These are phyloP conservation scores for Bruguiera parviflora DNA, from an alignment of 345 rosid genomes.

Conservation along the genomic window DNA sequence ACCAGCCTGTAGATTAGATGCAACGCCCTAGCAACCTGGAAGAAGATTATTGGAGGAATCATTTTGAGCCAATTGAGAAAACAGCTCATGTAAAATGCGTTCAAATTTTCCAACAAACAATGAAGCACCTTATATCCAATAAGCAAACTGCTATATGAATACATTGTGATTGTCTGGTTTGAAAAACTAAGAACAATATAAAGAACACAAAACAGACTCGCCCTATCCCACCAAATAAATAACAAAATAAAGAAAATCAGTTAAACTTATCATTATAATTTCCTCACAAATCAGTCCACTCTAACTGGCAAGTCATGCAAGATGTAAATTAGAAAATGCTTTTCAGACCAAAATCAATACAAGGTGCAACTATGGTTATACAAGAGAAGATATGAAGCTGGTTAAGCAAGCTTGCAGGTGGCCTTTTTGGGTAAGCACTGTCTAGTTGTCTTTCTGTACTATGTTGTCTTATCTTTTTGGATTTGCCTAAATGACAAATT, in stretches of 20 bases:
- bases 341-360: too few relatives aligned
- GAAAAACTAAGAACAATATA: background rate
- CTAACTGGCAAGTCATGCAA: background rate
- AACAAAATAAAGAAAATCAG: background rate
- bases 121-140: background rate
- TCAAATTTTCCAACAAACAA: constrained; percentile 7
- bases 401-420: too few relatives aligned
- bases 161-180: constrained; percentile 5
- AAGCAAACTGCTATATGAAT: background rate
- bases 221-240: background rate
- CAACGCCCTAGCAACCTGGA: constrained; percentile 86
- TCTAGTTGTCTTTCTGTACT: too few relatives aligned
- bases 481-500: background rate
- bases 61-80: constrained; percentile 13
- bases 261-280: too few relatives aligned
- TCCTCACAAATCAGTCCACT: too few relatives aligned
- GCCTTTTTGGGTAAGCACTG: too few relatives aligned
- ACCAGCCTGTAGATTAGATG: constrained; percentile 86
- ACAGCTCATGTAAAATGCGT: background rate
- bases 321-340: too few relatives aligned
- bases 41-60: constrained; percentile 16
- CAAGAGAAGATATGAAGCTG: too few relatives aligned
- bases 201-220: background rate
- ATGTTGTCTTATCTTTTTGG: too few relatives aligned
- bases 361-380: too few relatives aligned